Evolutionary conservation across 805 yeast genomes (phyloP).

Genomic region (Schizosaccharomyces japonicus): DNA sequence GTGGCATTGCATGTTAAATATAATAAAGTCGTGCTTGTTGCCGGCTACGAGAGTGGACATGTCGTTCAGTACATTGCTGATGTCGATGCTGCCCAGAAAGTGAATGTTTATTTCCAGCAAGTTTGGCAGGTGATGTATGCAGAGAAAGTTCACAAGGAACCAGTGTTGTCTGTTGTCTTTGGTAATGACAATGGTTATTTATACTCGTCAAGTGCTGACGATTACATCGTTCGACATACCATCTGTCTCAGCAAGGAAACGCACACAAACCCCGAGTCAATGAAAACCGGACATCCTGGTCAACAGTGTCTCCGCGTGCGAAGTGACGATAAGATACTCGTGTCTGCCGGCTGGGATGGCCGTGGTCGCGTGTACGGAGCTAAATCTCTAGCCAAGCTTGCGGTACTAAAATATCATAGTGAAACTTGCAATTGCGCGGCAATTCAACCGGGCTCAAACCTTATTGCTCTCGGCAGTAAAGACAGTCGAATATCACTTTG

Average conservation of each 20-base stretch:
- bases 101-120: not conserved
- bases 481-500: not conserved
- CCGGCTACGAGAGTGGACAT: slow-evolving; percentile 2
- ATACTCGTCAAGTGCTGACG: not conserved
- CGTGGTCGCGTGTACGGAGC: not conserved
- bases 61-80: not conserved
- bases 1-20: not conserved
- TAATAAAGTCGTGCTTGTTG: not conserved
- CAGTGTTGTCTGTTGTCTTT: not conserved
- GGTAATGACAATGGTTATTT: not conserved
- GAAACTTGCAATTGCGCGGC: not conserved
- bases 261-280: not conserved
- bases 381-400: not conserved
- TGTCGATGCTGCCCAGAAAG: not conserved
- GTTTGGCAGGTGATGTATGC: not conserved
- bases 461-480: not conserved
- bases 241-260: too few relatives aligned
- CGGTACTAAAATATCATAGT: not conserved
- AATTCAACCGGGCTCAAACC: not conserved
- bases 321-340: not conserved
- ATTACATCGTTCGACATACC: too few relatives aligned
- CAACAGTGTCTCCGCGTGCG: not conserved
- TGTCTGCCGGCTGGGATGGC: slow-evolving; percentile 2
- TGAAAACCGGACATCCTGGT: not conserved
- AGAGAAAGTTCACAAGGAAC: not conserved